Base-by-base conservation (phyloP, 169 alveolate genomes). In the Eimeria praecox region DNA sequence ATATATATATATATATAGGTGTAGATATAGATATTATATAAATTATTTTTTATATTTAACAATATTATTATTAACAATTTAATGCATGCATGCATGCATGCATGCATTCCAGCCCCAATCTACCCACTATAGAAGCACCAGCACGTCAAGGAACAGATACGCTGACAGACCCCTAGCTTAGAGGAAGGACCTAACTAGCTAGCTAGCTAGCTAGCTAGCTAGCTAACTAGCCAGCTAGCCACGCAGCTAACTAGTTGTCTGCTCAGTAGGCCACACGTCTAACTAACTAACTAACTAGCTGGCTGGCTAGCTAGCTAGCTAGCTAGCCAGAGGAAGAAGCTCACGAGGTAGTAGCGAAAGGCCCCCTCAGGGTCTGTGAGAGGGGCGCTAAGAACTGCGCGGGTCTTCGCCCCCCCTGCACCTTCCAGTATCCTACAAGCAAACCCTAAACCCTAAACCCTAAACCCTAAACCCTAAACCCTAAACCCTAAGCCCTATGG, bases 391-490 rank as follows among this genome's bases (percentile, higher is more conserved):
- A 92, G 83, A 71, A 92, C 91, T 40, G 87, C 91, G 71, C 87
- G 62, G 69, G 95, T 92, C 54, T 86, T 62, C 35, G 95, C 62
- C 40, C 95, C 95, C 3, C 95, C 95, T 1, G 95, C 95, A 56
- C 95, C 95, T 33, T 92, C 95, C 35, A 92, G 49, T 66, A 85
- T 62, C 22, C 85, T 92, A 44, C 95, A 85, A 22, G 42, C 66
- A 56, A 56, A 56, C 66, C 73, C 80, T 69, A 69, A 69, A 78
- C 88, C 88, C 88, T 44, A 40, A 78, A 78, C 88, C 64, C 88
- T 78, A 78, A 78, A 78, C 88, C 88, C 62, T 40, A 22, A 42
- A 42, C 59, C 88, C 59, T 40, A 22, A 42, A 42, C 59, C 88
- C 59, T 27, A 69, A 69, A 27, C 80, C 80, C 24, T 24, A 24